Conservation (phyloP, 306 rosid species). For the Rosa persica region DNA sequence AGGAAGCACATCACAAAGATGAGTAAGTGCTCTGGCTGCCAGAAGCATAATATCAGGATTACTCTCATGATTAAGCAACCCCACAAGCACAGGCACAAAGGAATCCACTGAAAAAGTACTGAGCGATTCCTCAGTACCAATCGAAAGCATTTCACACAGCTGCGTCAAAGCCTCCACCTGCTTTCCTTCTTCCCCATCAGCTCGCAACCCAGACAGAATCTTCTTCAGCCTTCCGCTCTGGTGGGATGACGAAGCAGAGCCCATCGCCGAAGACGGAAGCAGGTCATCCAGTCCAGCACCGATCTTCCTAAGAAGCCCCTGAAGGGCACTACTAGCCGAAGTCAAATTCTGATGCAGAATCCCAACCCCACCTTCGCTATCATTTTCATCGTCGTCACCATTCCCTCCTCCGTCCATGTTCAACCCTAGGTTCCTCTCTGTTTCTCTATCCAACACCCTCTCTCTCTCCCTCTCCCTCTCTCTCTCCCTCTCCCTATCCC, state of each 20-base stretch:
- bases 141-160: constrained; percentile 93
- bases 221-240: constrained; percentile 94
- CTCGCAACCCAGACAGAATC: constrained; percentile 77
- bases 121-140: constrained; percentile 94
- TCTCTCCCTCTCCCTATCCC: constrained; percentile 47
- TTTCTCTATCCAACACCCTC: constrained; percentile 48
- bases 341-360: constrained; percentile 78
- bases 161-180: constrained; percentile 98
- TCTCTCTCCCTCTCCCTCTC: constrained; percentile 84
- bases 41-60: constrained; percentile 99
- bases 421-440: constrained; percentile 55
- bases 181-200: constrained; percentile 91
- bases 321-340: constrained; percentile 95
- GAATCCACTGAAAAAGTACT: constrained; percentile 94
- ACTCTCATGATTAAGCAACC: constrained; percentile 90
- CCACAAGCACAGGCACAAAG: constrained; percentile 92
- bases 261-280: constrained; percentile 78
- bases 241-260: constrained; percentile 72
- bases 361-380: constrained; percentile 84
- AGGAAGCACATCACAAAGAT: constrained; percentile 91
- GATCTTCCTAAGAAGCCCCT: constrained; percentile 86
- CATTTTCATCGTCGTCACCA: constrained; percentile 78
- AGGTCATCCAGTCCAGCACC: constrained; percentile 98
- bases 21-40: constrained; percentile 95
- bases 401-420: constrained; percentile 57